phyloP scores from a whole-genome alignment of 257 asterid genomes.

The Striga asiatica region DNA sequence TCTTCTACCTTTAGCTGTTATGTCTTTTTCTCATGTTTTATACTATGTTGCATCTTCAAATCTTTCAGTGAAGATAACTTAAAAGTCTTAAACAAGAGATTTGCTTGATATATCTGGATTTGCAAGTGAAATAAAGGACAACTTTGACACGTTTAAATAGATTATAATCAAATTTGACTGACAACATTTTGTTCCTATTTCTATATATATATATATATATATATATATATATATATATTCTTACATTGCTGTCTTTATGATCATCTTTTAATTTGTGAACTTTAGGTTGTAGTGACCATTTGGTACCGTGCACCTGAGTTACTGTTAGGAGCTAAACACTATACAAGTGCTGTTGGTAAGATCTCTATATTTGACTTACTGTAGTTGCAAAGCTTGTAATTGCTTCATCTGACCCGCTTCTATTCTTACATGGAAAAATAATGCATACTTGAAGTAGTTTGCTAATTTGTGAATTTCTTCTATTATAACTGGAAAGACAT shows the following conservation, averaged over 20 bases:
- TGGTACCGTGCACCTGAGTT: conserved; percentile 99
- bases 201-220: too few species aligned
- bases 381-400: conserved; percentile 10
- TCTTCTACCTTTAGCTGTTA: neutral
- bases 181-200: neutral
- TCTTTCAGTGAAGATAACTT: neutral
- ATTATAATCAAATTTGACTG: too few species aligned
- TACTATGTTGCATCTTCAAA: neutral
- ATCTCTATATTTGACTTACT: conserved; percentile 11
- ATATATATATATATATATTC: too few species aligned
- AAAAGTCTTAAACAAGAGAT: neutral
- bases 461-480: conserved; percentile 18
- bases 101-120: conserved; percentile 1
- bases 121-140: neutral
- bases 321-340: conserved; percentile 94
- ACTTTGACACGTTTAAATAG: neutral
- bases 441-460: conserved; percentile 6
- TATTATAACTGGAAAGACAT: conserved; percentile 47
- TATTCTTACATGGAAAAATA: conserved; percentile 4
- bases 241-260: conserved; percentile 7
- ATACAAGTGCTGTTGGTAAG: conserved; percentile 98
- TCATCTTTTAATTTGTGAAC: conserved; percentile 17
- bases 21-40: neutral
- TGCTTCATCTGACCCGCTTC: neutral
- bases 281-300: conserved; percentile 94